Conservation (phyloP, 2,329 filamentous ascomycete species). For the Pseudofabraea citricarpa region DNA sequence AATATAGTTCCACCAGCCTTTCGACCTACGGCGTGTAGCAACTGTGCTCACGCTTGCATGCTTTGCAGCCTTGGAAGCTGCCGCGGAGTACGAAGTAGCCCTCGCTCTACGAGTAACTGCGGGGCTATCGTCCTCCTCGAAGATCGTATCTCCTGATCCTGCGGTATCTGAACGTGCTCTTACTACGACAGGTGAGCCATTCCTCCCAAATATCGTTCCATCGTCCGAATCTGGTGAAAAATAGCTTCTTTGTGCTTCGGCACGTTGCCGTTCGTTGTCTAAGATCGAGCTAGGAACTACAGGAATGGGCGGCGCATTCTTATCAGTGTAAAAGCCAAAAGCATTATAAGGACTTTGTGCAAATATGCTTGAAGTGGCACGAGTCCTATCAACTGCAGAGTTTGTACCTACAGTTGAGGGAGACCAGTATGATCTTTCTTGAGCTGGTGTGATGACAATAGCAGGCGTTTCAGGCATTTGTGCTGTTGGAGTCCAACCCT, state of each 20-base stretch:
- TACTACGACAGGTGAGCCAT: constrained; percentile 2
- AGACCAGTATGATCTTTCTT: constrained; percentile 30
- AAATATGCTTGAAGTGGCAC: constrained; percentile 39
- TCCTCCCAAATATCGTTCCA: constrained; percentile 20
- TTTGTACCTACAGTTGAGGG: constrained; percentile 15
- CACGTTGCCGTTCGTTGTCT: constrained; percentile 18
- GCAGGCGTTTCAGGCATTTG: constrained; percentile 36
- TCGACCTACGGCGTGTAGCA: constrained; percentile 44
- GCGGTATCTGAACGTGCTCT: constrained; percentile 15
- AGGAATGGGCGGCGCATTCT: constrained; percentile 55
- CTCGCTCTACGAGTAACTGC: constrained; percentile 33
- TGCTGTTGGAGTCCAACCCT: constrained; percentile 14
- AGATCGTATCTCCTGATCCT: constrained; percentile 53
- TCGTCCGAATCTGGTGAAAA: constrained; percentile 26
- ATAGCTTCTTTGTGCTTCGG: constrained; percentile 22
- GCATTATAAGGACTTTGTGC: constrained; percentile 45
- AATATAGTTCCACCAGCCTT: constrained; percentile 76
- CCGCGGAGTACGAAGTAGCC: constrained; percentile 27
- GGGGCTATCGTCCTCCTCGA: constrained; percentile 62
- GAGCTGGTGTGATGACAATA: constrained; percentile 48
- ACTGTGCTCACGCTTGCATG: constrained; percentile 23
- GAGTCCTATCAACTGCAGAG: constrained; percentile 7
- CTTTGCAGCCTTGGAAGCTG: constrained; percentile 9
- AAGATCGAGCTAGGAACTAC: constrained; percentile 39
- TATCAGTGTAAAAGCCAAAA: constrained; percentile 20